Percentiles rank a stretch among this genome's conserved stretches.
phyloP scores from a whole-genome alignment of 179 eudicot genomes.

The Camellia oleifera region DNA sequence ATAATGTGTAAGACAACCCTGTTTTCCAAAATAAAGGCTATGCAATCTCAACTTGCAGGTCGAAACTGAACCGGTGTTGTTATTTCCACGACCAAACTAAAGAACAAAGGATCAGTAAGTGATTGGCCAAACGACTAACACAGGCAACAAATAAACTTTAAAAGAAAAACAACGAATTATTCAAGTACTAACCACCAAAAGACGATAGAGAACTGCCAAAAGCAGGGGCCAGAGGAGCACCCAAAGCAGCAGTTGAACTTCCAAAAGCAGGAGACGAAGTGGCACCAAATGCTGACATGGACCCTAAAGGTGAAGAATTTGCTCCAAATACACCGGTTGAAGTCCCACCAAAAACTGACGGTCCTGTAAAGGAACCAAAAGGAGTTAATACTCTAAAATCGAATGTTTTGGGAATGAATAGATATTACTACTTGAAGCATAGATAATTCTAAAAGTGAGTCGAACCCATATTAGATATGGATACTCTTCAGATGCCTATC shows the following conservation, averaged over 20 bases:
- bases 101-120: background rate
- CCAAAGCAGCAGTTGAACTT: background rate
- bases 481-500: constrained; percentile 1
- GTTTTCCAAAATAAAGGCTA: background rate
- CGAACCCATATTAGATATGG: background rate
- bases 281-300: background rate
- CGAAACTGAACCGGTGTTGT: background rate
- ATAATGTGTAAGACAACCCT: background rate
- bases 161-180: background rate
- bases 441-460: background rate
- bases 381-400: constrained; percentile 10
- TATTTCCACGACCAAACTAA: background rate
- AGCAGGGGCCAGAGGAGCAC: background rate
- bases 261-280: constrained; percentile 8
- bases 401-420: constrained; percentile 9
- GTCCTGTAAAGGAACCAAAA: constrained; percentile 13
- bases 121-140: background rate
- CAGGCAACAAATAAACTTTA: background rate
- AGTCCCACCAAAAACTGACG: constrained; percentile 12
- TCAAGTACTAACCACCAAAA: constrained; percentile 9
- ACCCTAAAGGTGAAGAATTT: background rate
- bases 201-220: constrained; percentile 5
- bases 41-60: background rate
- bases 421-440: constrained; percentile 8
- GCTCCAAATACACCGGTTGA: constrained; percentile 14